Base-by-base conservation (phyloP, 768 basidiomycete genomes). In the Punctularia strigosozonata region DNA sequence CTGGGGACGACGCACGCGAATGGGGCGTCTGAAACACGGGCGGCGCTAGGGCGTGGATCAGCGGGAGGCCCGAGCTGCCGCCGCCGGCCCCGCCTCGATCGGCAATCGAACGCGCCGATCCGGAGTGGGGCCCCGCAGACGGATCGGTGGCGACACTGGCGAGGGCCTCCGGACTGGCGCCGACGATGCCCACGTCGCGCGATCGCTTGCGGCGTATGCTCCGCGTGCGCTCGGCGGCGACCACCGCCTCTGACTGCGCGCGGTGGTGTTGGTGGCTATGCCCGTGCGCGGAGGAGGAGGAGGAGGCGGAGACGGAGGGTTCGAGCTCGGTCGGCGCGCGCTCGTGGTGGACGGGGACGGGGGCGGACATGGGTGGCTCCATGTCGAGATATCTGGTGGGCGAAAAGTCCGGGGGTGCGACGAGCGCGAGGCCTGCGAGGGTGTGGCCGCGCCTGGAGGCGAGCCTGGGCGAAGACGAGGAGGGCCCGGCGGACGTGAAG, bases 371-470 rank as follows among this genome's bases (percentile, higher is more conserved):
- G 12, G 73, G 73, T 40, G 74, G 70, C 4, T 70, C 63, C 33
- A 77, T 60, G 39, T 69, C 66, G 21, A 71, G 63, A 49, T 77
- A 74, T 12, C 66, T 57, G 33, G 53, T 61, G 13, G 68, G 66
- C 6, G 74, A 66, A 46, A 75, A 76, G 55, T 82, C 83, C 26
- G 80, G 79, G 36, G 80, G 82, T 38, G 78, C 77, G 43, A 84
- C 75, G 45, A 85, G 64, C 38, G 80, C 75, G 19, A 84, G 64
- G 38, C 73, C 72, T 31, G 37, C 39, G 13, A 40, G 49, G 39
- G 62, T 56, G 38, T 64, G 47, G 14, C 63, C 61, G 17, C 66
- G 61, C 40, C 63, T 60, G 26, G 68, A 57, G 32, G 58, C 62
- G 40, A 65, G 44, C 25, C 60, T 56, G 43, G 47, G 46, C 31